Evolutionary conservation across 108 stramenopile species (phyloP).

Genomic region (Fragilaria radians): DNA sequence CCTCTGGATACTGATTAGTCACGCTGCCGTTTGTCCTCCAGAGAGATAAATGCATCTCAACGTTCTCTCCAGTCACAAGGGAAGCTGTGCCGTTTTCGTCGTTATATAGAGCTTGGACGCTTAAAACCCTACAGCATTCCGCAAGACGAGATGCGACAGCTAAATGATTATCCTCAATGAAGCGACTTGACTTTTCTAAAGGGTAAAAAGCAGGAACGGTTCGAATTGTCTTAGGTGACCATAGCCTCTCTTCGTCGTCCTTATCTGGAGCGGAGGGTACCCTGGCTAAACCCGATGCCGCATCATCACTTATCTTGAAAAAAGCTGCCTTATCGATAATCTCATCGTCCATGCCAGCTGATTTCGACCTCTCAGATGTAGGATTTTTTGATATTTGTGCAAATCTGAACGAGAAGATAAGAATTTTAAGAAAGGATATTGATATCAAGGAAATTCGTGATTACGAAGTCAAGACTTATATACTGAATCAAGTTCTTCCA

Average conservation of each 20-base stretch:
- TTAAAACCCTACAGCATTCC: conserved; percentile 53
- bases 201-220: conserved; percentile 77
- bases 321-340: conserved; percentile 39
- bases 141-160: conserved; percentile 34
- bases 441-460: too few relatives aligned
- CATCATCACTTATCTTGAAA: conserved; percentile 10
- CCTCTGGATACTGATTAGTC: conserved; percentile 9
- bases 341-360: conserved; percentile 11
- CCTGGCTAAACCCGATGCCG: background rate
- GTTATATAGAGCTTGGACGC: conserved; percentile 45
- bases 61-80: conserved; percentile 34
- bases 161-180: conserved; percentile 23
- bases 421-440: too few relatives aligned
- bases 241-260: conserved; percentile 9
- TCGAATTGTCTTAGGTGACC: conserved; percentile 32
- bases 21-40: conserved; percentile 25
- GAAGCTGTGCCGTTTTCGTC: conserved; percentile 38
- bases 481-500: too few relatives aligned
- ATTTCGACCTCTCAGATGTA: too few relatives aligned
- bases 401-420: too few relatives aligned
- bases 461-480: too few relatives aligned
- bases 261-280: background rate
- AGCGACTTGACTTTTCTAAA: conserved; percentile 52
- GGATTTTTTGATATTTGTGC: background rate
- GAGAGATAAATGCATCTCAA: conserved; percentile 49